These are phyloP conservation scores for Vittaforma corneae DNA, from an alignment of 371 early-diverging fungal genomes.

Conservation along the genomic window DNA sequence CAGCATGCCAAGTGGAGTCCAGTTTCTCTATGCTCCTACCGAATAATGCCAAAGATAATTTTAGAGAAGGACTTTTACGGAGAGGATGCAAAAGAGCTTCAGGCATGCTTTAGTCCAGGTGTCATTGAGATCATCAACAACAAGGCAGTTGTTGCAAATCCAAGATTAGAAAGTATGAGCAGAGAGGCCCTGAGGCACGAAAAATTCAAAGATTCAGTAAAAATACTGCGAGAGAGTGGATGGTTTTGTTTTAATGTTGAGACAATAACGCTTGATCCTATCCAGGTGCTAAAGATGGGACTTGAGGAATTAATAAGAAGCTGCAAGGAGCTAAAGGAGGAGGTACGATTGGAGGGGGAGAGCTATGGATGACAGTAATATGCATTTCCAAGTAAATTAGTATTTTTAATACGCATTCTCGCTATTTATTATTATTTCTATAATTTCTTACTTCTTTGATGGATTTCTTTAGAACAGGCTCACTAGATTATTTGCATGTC, in stretches of 20 bases:
- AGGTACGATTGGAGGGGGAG: too few species aligned
- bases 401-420: too few species aligned
- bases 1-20: conserved; percentile 97
- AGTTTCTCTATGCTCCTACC: conserved; percentile 72
- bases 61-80: conserved; percentile 72
- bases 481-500: too few species aligned
- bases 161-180: conserved; percentile 82
- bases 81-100: conserved; percentile 72
- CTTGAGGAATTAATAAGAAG: too few species aligned
- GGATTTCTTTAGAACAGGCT: too few species aligned
- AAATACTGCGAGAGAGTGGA: conserved; percentile 72
- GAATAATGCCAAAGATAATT: conserved; percentile 78
- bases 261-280: conserved; percentile 43
- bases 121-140: conserved; percentile 69
- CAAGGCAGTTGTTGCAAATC: conserved; percentile 72
- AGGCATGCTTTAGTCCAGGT: conserved; percentile 74
- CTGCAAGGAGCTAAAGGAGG: too few species aligned
- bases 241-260: conserved; percentile 71
- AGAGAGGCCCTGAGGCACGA: conserved; percentile 82
- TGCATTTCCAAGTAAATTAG: too few species aligned
- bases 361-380: too few species aligned
- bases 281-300: too few species aligned
- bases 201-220: conserved; percentile 78
- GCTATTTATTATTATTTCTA: too few species aligned
- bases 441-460: too few species aligned